Evolutionary conservation across 495 filamentous ascomycete species (phyloP), one percentile per base, ranked within the genome.

Genomic region (Chaetomium fimeti): DNA sequence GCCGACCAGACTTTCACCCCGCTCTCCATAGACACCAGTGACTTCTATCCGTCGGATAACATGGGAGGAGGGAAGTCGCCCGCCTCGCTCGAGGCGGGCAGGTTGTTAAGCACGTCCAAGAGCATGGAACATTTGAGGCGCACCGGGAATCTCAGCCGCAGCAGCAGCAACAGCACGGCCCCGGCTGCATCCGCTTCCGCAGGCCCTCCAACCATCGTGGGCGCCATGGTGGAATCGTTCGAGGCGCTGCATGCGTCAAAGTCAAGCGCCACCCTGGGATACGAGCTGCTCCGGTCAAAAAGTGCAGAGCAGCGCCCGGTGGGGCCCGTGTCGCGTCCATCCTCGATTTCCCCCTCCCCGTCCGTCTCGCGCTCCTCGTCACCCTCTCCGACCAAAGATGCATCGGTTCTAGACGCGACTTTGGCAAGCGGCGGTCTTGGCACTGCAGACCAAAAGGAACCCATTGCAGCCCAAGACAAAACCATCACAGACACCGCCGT

Each of bases 21-120:
- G n/a, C 63, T 82, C 51, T 79, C 78, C 13, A 75, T 81, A 74
- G 72, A 76, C 62, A 73, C 71, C 63, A 71, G 70, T 69, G 73
- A 71, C 27, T 66, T 65, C 52, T 55, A 32, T 42, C 20, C 60
- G 24, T 68, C 74, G 16, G 75, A 74, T 53, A 48, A 53, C 43
- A 63, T 24, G 20, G 62, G 55, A 42, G 24, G 49, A 7, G 40
- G 25, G 36, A 62, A 16, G 45, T 65, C 62, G 24, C 62, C 58
- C 2, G 47, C 9, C 6, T 42, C 25, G 12, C 24, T 57, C n/a
- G 51, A 66, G 47, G 24, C 57, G 9, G 38, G 55, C 12, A 36
- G 56, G 51, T 18, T 64, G 63, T 24, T 66, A 51, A 63, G 56
- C 38, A 67, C 43, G 22, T 54, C 64, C 12, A 48, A 18, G 25